Percentiles rank a stretch among this genome's conserved stretches.
Conservation (phyloP, 2,329 filamentous ascomycete genomes). For the Scopulariopsis brevicaulis region DNA sequence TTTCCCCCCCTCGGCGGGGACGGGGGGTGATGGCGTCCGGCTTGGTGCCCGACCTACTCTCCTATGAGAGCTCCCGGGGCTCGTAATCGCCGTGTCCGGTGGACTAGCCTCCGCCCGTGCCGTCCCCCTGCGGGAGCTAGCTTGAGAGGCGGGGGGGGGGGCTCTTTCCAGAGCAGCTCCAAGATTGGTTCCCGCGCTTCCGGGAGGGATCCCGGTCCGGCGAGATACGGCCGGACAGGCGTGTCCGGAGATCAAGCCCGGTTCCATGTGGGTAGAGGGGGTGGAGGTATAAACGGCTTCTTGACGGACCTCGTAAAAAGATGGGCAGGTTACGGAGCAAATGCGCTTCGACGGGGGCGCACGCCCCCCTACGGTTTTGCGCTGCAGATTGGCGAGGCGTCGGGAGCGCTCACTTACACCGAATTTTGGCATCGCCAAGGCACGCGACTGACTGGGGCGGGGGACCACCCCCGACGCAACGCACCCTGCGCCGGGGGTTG, state of each 20-base stretch:
- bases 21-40: neutral
- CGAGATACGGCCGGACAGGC: neutral
- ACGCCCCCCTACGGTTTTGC: neutral
- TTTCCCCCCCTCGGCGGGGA: neutral
- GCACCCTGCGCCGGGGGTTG: neutral
- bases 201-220: neutral
- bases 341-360: neutral
- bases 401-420: slow-evolving; percentile 5
- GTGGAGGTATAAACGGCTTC: neutral
- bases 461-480: neutral
- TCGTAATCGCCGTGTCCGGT: neutral
- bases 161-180: neutral
- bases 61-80: neutral
- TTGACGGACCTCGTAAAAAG: too few species aligned
- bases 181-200: neutral
- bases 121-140: neutral
- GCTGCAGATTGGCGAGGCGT: slow-evolving; percentile 2
- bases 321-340: too few species aligned
- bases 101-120: neutral
- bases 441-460: neutral
- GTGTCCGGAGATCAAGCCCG: neutral
- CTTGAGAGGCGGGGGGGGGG: neutral
- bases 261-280: neutral
- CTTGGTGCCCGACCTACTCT: neutral
- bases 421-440: slow-evolving; percentile 2